Evolutionary conservation across 2,329 filamentous ascomycete genomes (phyloP).

Genomic region (Mycosphaerella sp.): DNA sequence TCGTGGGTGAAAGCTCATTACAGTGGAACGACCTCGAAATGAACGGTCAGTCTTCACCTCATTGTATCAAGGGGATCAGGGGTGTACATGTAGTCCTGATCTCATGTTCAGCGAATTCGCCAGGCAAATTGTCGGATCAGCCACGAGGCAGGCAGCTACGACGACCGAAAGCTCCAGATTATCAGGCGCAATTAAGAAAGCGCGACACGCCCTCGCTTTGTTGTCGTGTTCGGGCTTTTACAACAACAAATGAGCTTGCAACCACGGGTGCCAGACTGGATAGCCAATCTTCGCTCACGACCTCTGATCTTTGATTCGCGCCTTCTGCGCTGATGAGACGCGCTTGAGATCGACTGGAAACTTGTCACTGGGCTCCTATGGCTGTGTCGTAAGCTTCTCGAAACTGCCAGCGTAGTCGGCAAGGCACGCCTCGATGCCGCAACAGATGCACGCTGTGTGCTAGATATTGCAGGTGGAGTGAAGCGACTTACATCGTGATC

Average conservation of each 20-base stretch:
- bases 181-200: slow-evolving; percentile 14
- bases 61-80: too few relatives aligned
- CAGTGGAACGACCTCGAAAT: slow-evolving; percentile 29
- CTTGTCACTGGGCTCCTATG: slow-evolving; percentile 23
- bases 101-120: slow-evolving; percentile 31
- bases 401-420: slow-evolving; percentile 25
- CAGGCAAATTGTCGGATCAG: slow-evolving; percentile 24
- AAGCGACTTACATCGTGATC: slow-evolving; percentile 23
- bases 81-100: slow-evolving; percentile 26
- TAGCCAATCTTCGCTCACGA: slow-evolving; percentile 21
- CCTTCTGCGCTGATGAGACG: slow-evolving; percentile 24
- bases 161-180: slow-evolving; percentile 11
- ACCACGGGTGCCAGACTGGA: slow-evolving; percentile 30
- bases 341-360: slow-evolving; percentile 28
- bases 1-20: slow-evolving; percentile 24
- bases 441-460: background rate
- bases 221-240: slow-evolving; percentile 29
- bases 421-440: background rate
- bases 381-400: slow-evolving; percentile 28
- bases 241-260: slow-evolving; percentile 23
- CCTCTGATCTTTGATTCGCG: slow-evolving; percentile 27
- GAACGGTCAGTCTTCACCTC: too few relatives aligned
- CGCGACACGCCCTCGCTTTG: slow-evolving; percentile 25
- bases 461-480: slow-evolving; percentile 22
- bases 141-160: slow-evolving; percentile 13